Conservation (phyloP, 176 grass and related monocot species). For the Oryza longistaminata region DNA sequence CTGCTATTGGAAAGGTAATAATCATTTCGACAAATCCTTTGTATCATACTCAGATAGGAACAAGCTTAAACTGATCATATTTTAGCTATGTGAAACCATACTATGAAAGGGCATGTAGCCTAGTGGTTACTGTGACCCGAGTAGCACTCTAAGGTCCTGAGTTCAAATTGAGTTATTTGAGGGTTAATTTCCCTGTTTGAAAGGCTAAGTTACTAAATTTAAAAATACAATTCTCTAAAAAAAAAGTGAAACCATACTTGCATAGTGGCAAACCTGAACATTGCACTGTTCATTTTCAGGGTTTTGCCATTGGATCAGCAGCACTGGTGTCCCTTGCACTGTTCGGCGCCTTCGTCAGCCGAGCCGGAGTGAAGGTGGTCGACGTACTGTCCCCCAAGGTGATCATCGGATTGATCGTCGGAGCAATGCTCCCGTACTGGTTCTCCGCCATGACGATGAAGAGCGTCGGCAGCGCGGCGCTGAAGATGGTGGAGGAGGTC, state of each 20-base stretch:
- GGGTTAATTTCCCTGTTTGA: too few species aligned
- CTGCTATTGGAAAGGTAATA: slow-evolving; percentile 57
- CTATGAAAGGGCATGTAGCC: neutral
- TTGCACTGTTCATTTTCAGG: slow-evolving; percentile 8
- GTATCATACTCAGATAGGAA: neutral
- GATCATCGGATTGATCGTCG: slow-evolving; percentile 45
- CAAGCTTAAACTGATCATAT: neutral
- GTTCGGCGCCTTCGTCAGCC: slow-evolving; percentile 57
- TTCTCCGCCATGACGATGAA: slow-evolving; percentile 70
- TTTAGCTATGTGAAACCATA: neutral
- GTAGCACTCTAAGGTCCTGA: too few species aligned
- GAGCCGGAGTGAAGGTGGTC: slow-evolving; percentile 31
- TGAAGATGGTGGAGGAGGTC: slow-evolving; percentile 64
- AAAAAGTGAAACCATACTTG: neutral
- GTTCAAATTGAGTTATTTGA: too few species aligned
- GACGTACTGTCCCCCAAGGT: slow-evolving; percentile 50
- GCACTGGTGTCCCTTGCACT: slow-evolving; percentile 58
- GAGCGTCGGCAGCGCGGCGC: slow-evolving; percentile 43
- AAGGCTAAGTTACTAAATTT: too few species aligned
- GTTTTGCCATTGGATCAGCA: slow-evolving; percentile 57
- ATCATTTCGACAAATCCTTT: neutral
- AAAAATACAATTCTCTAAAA: too few species aligned
- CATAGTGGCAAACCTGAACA: neutral
- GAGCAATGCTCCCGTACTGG: slow-evolving; percentile 67
- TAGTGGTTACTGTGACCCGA: too few species aligned